Base-by-base conservation (phyloP, 2,329 filamentous ascomycete genomes). In the Calonectria montana region DNA sequence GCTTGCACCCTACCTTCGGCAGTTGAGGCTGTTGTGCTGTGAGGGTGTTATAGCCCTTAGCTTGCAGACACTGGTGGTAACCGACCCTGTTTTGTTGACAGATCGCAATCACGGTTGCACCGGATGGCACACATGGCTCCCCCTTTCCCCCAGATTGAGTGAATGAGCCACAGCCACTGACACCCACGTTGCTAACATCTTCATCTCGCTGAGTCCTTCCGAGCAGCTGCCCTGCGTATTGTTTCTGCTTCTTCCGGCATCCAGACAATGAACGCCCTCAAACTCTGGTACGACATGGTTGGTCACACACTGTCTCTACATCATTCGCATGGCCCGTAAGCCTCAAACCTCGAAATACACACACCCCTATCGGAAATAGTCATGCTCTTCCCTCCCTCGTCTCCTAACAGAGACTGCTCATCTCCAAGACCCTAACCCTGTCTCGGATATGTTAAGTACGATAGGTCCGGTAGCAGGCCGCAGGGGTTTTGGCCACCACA, bases 71-170 rank as follows among this genome's bases (percentile, higher is more conserved):
- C 64, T 18, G 35, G 35, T 57, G 64, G 64, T 45, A 57, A 59
- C 64, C 31, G 48, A 66, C 48, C 64, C 64, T 66, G 64, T 47
- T 50, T 45, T 55, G 16, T 57, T 66, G 64, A 45, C 64, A 66
- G 64, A 66, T 66, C 64, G 64, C 35, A 66, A 66, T 66, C 64
- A 66, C 64, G 48, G 48, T 45, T 45, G 25, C 64, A 37, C 64
- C 50, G 48, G 29, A 37, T 57, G 53, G 53, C 53, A 57, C 53
- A 57, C 31, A 53, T 39, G 31, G 31, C 35, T 15, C 10, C 63
- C 35, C 63, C 23, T 39, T 55, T 55, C 39, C 63, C 47, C 63
- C 63, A 65, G 35, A 41, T 65, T 65, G 47, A 39, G 37, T 65
- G 47, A 23, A 65, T 37, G 16, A 16, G n/a, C n/a, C 31, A 37